These are phyloP conservation scores for Phytophthora pseudosyringae DNA, from an alignment of 352 stramenopile genomes.

Conservation along the genomic window DNA sequence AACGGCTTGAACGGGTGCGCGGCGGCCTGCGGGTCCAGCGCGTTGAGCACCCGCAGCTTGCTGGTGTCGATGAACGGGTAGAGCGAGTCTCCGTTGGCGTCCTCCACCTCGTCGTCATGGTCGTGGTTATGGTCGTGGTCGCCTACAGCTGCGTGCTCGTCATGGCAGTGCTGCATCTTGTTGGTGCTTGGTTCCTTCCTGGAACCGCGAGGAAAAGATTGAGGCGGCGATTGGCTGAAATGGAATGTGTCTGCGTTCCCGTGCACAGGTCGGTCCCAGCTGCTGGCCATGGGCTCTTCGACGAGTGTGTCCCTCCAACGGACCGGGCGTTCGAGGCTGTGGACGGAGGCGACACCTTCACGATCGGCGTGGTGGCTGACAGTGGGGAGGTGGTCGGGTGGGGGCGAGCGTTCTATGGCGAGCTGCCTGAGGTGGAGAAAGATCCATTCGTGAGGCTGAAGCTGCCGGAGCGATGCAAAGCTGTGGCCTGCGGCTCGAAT, in stretches of 20 bases:
- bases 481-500: conserved; percentile 60
- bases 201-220: conserved; percentile 12
- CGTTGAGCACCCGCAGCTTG: conserved; percentile 86
- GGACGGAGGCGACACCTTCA: conserved; percentile 67
- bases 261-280: neutral
- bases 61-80: conserved; percentile 89
- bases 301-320: conserved; percentile 34
- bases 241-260: conserved; percentile 39
- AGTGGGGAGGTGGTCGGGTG: conserved; percentile 57
- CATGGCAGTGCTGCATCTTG: conserved; percentile 69
- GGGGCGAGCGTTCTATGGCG: conserved; percentile 73
- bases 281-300: conserved; percentile 38
- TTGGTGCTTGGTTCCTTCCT: neutral
- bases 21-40: conserved; percentile 60
- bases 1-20: conserved; percentile 86
- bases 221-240: conserved; percentile 34
- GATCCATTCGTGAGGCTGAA: conserved; percentile 18
- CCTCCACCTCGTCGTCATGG: conserved; percentile 73
- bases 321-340: conserved; percentile 23
- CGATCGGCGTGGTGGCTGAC: conserved; percentile 40
- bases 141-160: conserved; percentile 57
- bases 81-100: conserved; percentile 79
- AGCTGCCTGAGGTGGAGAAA: conserved; percentile 34
- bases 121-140: conserved; percentile 54
- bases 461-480: conserved; percentile 37